Evolutionary conservation across 1,284 basidiomycete species (phyloP).

Genomic region (Papiliotrema laurentii): DNA sequence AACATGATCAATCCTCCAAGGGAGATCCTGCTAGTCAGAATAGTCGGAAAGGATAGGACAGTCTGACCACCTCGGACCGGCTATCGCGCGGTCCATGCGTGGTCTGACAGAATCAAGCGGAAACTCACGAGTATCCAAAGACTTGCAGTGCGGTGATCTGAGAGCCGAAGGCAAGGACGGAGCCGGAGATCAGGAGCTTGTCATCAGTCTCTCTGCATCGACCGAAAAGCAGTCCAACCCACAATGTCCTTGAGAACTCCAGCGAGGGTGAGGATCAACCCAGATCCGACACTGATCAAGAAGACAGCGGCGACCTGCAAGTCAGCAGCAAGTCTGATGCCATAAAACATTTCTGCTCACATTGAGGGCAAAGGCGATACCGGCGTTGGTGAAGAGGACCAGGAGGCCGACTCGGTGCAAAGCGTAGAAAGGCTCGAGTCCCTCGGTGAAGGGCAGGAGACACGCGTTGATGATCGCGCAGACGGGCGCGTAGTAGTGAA

Average conservation of each 20-base stretch:
- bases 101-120: not conserved
- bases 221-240: slow-evolving; percentile 12
- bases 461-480: slow-evolving; percentile 84
- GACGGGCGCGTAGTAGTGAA: slow-evolving; percentile 96
- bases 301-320: slow-evolving; percentile 77
- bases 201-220: not conserved
- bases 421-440: slow-evolving; percentile 77
- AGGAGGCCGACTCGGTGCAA: slow-evolving; percentile 67
- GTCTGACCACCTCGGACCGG: no score
- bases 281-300: slow-evolving; percentile 81
- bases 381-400: slow-evolving; percentile 77
- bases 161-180: slow-evolving; percentile 76
- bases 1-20: slow-evolving; percentile 44
- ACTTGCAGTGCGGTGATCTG: slow-evolving; percentile 78
- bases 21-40: slow-evolving; percentile 40
- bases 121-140: slow-evolving; percentile 58
- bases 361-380: slow-evolving; percentile 85
- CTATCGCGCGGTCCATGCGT: not conserved
- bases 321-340: slow-evolving; percentile 79
- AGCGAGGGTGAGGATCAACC: slow-evolving; percentile 85
- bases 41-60: no score
- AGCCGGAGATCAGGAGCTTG: slow-evolving; percentile 76
- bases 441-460: slow-evolving; percentile 83
- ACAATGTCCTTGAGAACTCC: slow-evolving; percentile 81
- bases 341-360: slow-evolving; percentile 58